Evolutionary conservation across 768 basidiomycete species (phyloP).

Genomic region (Termitomyces sp.): DNA sequence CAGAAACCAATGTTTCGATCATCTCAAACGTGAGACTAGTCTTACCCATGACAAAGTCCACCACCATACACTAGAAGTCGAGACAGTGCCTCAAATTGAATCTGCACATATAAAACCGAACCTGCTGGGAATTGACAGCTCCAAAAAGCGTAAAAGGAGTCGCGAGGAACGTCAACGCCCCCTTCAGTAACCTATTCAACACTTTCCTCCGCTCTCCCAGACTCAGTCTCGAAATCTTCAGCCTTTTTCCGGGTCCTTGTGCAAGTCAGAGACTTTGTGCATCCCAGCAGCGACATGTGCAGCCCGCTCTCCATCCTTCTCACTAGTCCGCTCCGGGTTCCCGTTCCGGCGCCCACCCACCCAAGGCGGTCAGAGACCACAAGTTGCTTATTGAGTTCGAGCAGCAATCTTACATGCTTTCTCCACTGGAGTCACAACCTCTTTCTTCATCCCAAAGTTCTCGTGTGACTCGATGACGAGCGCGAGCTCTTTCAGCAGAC

Average conservation of each 20-base stretch:
- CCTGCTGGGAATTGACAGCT: conserved; percentile 2
- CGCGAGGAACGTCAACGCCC: neutral
- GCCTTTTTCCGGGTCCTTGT: neutral
- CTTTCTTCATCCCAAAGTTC: neutral
- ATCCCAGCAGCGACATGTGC: neutral
- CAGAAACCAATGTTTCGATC: too few relatives aligned
- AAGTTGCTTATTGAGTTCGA: neutral
- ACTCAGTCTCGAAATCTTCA: neutral
- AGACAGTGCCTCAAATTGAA: too few relatives aligned
- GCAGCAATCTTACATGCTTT: neutral
- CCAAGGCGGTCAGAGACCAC: neutral
- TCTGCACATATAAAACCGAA: too few relatives aligned
- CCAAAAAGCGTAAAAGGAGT: conserved; percentile 1
- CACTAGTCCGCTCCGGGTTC: neutral
- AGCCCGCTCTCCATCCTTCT: neutral
- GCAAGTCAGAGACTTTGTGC: neutral
- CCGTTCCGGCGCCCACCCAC: neutral
- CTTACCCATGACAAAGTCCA: too few relatives aligned
- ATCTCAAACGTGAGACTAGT: too few relatives aligned
- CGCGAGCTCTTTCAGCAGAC: neutral
- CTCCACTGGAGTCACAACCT: neutral
- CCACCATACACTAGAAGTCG: too few relatives aligned
- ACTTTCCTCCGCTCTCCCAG: neutral
- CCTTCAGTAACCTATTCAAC: neutral
- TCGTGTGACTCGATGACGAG: neutral